Base-by-base conservation (phyloP, 345 rosid genomes). In the Mercurialis annua region DNA sequence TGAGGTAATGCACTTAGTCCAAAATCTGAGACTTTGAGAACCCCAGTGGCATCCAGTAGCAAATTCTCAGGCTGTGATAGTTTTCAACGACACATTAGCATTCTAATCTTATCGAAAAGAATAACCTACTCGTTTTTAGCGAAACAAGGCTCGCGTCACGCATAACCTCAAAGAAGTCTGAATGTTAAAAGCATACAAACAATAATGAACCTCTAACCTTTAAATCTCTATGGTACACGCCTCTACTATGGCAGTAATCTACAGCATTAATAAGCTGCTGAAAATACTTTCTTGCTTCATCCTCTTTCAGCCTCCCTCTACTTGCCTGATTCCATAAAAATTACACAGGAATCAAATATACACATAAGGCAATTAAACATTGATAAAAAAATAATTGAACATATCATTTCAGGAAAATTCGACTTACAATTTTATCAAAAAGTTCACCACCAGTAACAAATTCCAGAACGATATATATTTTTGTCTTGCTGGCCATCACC, bases 401-500 rank as follows among this genome's bases (percentile, higher is more conserved):
- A 24, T 12, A 17, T 10, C 1, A 46, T 16, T 69, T 58, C 46
- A 23, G 42, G 30, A 12, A 44, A 9, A 43, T 34, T 16, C 17
- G 31, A 17, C 93, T 85, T 83, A 95, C 99, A 74, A 95, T 95
- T 83, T 86, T 90, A 81, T 95, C 97, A 68, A 95, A 91, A 74
- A 94, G 97, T 83, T 95, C 99, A 29, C 98, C 98, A 34, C 99
- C 99, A 54, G 99, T 92, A 24, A 88, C 93, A 46, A 95, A 88
- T 69, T 95, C 92, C 81, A 95, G 59, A 44, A 95, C 97, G 33
- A 95, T 92, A 76, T 95, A 95, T 66, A 95, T 92, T 73, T 88
- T 92, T 6, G 90, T 83, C 83, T 95, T 95, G 83, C 99, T 95
- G 4, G 98, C 99, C 99, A 95, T 95, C 71, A 95, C 99, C 99